A percentile compares a stretch with the other conserved stretches of the same genome.
phyloP scores from a whole-genome alignment of 129 eudicot species.

The Silybum marianum region DNA sequence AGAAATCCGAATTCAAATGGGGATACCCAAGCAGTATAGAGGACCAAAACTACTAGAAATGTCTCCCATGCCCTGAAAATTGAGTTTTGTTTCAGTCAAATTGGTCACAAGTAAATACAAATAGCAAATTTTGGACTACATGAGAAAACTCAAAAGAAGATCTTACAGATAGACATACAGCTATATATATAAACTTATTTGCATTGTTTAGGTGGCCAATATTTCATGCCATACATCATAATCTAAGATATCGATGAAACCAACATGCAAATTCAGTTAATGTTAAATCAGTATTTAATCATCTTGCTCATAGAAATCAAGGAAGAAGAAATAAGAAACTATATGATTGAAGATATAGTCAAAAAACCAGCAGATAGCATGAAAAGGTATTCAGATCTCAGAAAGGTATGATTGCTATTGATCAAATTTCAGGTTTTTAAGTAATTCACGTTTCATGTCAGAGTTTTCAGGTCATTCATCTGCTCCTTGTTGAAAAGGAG shows the following conservation, averaged over 20 bases:
- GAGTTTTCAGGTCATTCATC: constrained; percentile 13
- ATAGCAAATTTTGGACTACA: not conserved
- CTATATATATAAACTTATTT: not conserved
- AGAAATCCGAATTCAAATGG: constrained; percentile 87
- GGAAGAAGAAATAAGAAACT: constrained; percentile 9
- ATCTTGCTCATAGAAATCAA: constrained; percentile 7
- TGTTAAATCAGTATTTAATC: not conserved
- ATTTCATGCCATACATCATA: constrained; percentile 14
- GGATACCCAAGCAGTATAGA: constrained; percentile 86
- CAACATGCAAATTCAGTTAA: not conserved
- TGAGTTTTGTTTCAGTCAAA: not conserved
- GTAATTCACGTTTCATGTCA: not conserved
- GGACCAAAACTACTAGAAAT: constrained; percentile 61
- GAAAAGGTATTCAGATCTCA: not conserved
- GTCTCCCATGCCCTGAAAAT: constrained; percentile 80
- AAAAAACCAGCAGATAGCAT: not conserved
- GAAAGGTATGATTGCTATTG: constrained; percentile 6
- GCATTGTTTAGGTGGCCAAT: constrained; percentile 7
- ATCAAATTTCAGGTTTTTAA: not conserved
- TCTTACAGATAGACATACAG: not conserved
- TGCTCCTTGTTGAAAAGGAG: constrained; percentile 22
- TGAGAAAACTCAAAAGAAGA: not conserved
- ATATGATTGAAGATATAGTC: not conserved
- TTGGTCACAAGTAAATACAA: constrained; percentile 10
- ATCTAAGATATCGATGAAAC: not conserved